phyloP scores from a whole-genome alignment of 768 basidiomycete species.

The Rhizopogon vulgaris region DNA sequence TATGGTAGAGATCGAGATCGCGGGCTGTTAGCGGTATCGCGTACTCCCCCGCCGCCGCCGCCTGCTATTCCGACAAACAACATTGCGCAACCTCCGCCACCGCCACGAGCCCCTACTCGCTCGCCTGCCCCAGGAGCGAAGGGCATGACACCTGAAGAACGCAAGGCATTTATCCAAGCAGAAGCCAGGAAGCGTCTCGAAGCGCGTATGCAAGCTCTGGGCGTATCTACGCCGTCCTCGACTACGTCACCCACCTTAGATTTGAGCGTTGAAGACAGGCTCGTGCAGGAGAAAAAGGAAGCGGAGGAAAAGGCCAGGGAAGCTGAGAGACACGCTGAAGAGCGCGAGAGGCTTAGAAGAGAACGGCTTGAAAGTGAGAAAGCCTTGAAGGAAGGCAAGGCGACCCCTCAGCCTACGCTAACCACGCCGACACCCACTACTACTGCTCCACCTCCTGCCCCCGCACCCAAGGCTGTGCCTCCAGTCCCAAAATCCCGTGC shows the following conservation, averaged over 20 bases:
- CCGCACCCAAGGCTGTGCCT: slow-evolving; percentile 27
- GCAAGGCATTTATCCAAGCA: slow-evolving; percentile 67
- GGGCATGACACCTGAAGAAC: slow-evolving; percentile 81
- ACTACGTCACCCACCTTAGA: slow-evolving; percentile 50
- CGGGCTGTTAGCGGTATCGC: slow-evolving; percentile 30
- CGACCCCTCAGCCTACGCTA: slow-evolving; percentile 30
- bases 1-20: slow-evolving; percentile 27
- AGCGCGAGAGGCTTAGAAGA: slow-evolving; percentile 64
- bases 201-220: slow-evolving; percentile 80
- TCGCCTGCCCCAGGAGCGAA: slow-evolving; percentile 59
- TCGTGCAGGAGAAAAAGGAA: slow-evolving; percentile 83
- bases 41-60: slow-evolving; percentile 42
- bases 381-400: slow-evolving; percentile 46
- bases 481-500: slow-evolving; percentile 32
- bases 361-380: slow-evolving; percentile 75
- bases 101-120: slow-evolving; percentile 46
- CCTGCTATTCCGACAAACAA: slow-evolving; percentile 37
- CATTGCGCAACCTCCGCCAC: slow-evolving; percentile 38
- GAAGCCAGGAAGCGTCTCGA: slow-evolving; percentile 80
- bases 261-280: slow-evolving; percentile 75
- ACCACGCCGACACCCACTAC: slow-evolving; percentile 38
- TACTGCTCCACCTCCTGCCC: slow-evolving; percentile 35
- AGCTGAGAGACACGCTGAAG: slow-evolving; percentile 79
- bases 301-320: slow-evolving; percentile 78
- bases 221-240: slow-evolving; percentile 47